A percentile compares a stretch with the other conserved stretches of the same genome.
These are phyloP conservation scores for Hanseniaspora singularis DNA, from an alignment of 805 yeast genomes.

Conservation along the genomic window DNA sequence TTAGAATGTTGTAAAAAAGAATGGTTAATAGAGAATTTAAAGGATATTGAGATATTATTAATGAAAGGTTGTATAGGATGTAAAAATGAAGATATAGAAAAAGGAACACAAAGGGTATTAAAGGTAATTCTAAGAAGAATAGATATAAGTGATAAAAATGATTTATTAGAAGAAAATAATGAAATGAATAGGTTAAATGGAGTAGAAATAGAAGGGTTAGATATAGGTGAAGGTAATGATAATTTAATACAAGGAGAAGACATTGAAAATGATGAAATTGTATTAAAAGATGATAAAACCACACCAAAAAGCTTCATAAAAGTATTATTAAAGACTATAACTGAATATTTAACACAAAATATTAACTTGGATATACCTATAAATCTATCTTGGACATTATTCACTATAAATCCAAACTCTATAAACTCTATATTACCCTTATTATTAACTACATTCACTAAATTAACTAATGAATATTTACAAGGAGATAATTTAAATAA, in stretches of 20 bases:
- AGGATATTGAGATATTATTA: conserved; percentile 56
- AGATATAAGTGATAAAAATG: too few species aligned
- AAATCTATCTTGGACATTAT: conserved; percentile 78
- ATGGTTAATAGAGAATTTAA: conserved; percentile 69
- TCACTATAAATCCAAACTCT: conserved; percentile 57
- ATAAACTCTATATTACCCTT: conserved; percentile 65
- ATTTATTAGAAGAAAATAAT: too few species aligned
- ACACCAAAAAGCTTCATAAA: too few species aligned
- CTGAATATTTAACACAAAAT: too few species aligned
- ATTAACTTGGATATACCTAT: too few species aligned
- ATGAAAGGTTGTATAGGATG: conserved; percentile 72
- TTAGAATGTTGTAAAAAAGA: conserved; percentile 61
- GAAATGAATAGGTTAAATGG: too few species aligned
- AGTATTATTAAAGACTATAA: too few species aligned
- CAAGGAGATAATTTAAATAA: conserved; percentile 38
- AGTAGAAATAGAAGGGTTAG: too few species aligned
- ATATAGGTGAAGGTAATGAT: too few species aligned
- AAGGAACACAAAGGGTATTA: conserved; percentile 64
- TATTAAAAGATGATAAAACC: too few species aligned
- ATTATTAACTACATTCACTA: conserved; percentile 78
- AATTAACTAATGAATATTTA: conserved; percentile 77
- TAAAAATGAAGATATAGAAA: conserved; percentile 78
- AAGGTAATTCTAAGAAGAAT: conserved; percentile 58
- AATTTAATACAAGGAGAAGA: too few species aligned
- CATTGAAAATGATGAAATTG: too few species aligned